Conservation (phyloP, 1,139 yeast genomes). For the Schizosaccharomyces versatilis region DNA sequence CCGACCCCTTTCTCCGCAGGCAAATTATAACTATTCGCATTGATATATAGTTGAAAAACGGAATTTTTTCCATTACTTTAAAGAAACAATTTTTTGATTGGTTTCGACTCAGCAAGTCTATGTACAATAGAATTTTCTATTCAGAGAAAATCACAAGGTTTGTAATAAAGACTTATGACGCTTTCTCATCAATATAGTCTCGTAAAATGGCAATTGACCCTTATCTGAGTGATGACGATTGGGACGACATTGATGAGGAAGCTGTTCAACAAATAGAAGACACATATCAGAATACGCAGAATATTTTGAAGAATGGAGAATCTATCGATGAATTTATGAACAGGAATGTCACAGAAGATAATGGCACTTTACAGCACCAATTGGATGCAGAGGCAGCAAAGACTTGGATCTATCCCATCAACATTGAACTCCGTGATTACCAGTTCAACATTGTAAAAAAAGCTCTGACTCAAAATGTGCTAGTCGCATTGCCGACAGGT, state of each 20-base stretch:
- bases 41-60: no score
- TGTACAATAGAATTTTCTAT: no score
- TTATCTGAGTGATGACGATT: not conserved
- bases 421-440: conserved; percentile 63
- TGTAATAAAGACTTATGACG: no score
- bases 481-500: conserved; percentile 93
- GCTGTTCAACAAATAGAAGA: not conserved
- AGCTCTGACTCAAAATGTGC: conserved; percentile 48
- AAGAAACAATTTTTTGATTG: no score
- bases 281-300: not conserved
- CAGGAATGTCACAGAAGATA: not conserved
- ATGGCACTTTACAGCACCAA: conserved; percentile 5
- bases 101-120: no score
- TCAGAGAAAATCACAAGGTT: no score
- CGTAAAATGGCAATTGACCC: not conserved
- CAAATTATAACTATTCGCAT: no score
- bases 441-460: conserved; percentile 59
- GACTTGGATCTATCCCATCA: conserved; percentile 63
- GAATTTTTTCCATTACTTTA: no score
- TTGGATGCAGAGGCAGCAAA: conserved; percentile 10
- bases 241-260: not conserved
- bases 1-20: no score
- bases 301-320: not conserved
- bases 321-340: not conserved
- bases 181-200: no score